Conservation (phyloP, 2,329 filamentous ascomycete genomes). For the Westerdykella sp. region DNA sequence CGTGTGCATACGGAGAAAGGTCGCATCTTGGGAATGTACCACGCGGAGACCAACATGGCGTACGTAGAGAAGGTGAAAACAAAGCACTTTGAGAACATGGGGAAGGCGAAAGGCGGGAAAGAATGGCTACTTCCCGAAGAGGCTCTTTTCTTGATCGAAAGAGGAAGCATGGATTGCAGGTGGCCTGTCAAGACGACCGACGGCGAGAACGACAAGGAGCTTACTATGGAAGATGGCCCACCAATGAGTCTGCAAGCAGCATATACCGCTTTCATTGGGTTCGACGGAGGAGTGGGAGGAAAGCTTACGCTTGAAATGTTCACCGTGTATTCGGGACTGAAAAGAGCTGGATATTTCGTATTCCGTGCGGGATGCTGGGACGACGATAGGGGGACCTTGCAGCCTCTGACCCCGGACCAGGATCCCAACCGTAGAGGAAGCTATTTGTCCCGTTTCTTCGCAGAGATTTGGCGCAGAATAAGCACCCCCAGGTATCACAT, state of each 20-base stretch:
- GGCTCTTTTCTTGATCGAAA: slow-evolving; percentile 79
- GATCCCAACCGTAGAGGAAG: slow-evolving; percentile 5
- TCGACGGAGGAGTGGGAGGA: slow-evolving; percentile 48
- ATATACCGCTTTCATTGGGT: slow-evolving; percentile 76
- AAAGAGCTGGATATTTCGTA: slow-evolving; percentile 74
- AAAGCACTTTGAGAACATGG: slow-evolving; percentile 68
- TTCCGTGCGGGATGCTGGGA: slow-evolving; percentile 57
- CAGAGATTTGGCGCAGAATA: slow-evolving; percentile 30
- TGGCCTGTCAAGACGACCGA: slow-evolving; percentile 55
- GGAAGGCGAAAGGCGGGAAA: slow-evolving; percentile 47
- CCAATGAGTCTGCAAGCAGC: slow-evolving; percentile 88
- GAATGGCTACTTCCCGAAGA: slow-evolving; percentile 90
- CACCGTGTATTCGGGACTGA: slow-evolving; percentile 80
- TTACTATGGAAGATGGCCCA: slow-evolving; percentile 52
- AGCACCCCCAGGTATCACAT: slow-evolving; percentile 14
- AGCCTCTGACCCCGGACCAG: slow-evolving; percentile 5
- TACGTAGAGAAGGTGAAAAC: slow-evolving; percentile 68
- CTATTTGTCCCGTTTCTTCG: slow-evolving; percentile 33
- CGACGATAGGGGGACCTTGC: slow-evolving; percentile 19
- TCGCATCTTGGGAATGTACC: slow-evolving; percentile 66
- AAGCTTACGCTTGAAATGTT: slow-evolving; percentile 69
- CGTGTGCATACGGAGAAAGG: slow-evolving; percentile 64
- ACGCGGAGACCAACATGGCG: slow-evolving; percentile 54
- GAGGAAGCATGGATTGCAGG: slow-evolving; percentile 79
- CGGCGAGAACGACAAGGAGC: slow-evolving; percentile 20